phyloP scores from a whole-genome alignment of 139 green algal species.

The Chlamydomonas sp. region DNA sequence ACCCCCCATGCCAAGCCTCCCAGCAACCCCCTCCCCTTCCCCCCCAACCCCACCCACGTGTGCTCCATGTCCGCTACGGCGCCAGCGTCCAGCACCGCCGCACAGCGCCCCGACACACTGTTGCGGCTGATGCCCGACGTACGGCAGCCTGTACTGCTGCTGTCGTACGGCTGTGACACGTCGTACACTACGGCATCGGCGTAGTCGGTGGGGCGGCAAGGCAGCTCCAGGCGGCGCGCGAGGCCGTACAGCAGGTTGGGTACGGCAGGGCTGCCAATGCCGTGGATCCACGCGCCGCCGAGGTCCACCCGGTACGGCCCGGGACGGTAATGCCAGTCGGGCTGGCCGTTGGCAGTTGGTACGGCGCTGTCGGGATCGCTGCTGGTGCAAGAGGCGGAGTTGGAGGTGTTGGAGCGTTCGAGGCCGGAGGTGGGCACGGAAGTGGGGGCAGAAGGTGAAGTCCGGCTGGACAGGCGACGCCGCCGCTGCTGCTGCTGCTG shows the following conservation, averaged over 20 bases:
- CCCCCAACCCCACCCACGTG: conserved; percentile 11
- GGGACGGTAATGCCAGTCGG: no score
- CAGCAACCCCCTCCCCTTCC: not conserved
- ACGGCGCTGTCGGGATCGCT: no score
- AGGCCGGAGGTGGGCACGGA: no score
- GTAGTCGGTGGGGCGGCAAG: conserved; percentile 28
- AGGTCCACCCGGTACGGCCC: not conserved
- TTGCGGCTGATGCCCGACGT: not conserved
- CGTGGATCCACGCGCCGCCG: conserved; percentile 60
- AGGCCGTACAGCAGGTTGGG: conserved; percentile 49
- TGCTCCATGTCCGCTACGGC: conserved; percentile 15
- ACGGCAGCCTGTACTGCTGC: not conserved
- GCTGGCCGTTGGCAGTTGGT: no score
- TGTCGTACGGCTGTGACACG: not conserved
- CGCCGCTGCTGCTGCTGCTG: no score
- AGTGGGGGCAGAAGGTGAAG: no score
- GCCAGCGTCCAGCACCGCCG: not conserved
- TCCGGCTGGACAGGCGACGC: no score
- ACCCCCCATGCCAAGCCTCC: no score
- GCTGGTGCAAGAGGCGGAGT: no score
- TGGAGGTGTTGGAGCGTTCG: no score
- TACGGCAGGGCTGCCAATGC: conserved; percentile 2
- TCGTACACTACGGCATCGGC: conserved; percentile 11
- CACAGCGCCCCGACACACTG: not conserved
- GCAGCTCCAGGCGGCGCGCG: conserved; percentile 18